Conservation (phyloP, 768 basidiomycete genomes). For the Pleurotus salmoneostramineus region DNA sequence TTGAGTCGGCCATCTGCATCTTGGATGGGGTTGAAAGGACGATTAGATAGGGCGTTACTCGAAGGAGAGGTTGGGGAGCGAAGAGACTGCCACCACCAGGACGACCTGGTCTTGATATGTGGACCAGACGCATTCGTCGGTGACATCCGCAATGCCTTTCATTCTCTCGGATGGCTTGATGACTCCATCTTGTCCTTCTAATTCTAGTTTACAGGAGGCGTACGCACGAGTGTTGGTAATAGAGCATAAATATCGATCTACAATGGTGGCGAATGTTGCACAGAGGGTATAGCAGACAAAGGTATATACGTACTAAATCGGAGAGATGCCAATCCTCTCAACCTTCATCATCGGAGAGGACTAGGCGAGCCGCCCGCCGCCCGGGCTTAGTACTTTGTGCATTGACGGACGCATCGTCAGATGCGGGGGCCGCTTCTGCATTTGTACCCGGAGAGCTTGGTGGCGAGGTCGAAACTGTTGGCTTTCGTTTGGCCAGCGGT, state of each 20-base stretch:
- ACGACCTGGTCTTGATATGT: slow-evolving; percentile 42
- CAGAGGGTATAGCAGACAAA: not conserved
- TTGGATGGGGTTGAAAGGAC: slow-evolving; percentile 38
- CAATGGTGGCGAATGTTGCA: not conserved
- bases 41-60: slow-evolving; percentile 36
- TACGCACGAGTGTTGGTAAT: no score
- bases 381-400: not conserved
- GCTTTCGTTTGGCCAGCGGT: not conserved
- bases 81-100: slow-evolving; percentile 23
- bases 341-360: slow-evolving; percentile 13
- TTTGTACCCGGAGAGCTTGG: not conserved
- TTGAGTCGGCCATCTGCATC: slow-evolving; percentile 29
- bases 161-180: slow-evolving; percentile 10
- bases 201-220: not conserved
- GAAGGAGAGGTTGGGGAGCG: slow-evolving; percentile 30
- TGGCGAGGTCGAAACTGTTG: not conserved
- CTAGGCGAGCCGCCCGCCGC: slow-evolving; percentile 10
- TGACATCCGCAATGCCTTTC: slow-evolving; percentile 28
- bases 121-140: slow-evolving; percentile 43
- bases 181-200: not conserved
- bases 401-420: not conserved
- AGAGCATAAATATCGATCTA: not conserved
- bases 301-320: slow-evolving; percentile 2
- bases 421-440: not conserved
- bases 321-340: not conserved